Evolutionary conservation across 257 asterid species (phyloP), one percentile per base, ranked within the genome.

Genomic region (Ophiorrhiza pumila): DNA sequence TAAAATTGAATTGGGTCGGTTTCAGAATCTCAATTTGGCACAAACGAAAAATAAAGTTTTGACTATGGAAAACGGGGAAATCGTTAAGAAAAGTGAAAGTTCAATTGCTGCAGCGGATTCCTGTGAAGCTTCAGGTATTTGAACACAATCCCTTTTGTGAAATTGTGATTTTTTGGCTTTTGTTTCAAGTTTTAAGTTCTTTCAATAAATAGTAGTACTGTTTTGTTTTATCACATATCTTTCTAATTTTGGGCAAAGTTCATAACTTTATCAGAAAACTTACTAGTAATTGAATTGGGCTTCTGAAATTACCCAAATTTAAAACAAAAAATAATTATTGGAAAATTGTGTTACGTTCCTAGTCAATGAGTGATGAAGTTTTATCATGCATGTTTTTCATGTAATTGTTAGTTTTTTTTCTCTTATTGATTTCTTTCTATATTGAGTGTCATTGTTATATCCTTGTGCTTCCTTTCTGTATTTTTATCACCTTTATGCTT

Each of bases 101-200:
- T 74, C 82, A 73, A 18, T 20, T 52, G 52, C 35, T n/a, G 45
- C 66, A 32, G 69, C 65, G 22, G 62, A 68, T 67, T 83, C 60
- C 47, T 42, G 65, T 60, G 79, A 74, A 76, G 74, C 77, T 78
- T 66, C 81, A 50, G 88, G 91, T 87, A 57, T 46, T 31, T 49
- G n/a, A 12, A 18, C 42, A 29, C 20, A 23, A 9, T 18, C 27
- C 53, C 18, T 5, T n/a, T n/a, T 39, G 10, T 49, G 1, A 12
- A 34, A 18, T n/a, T 12, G 12, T 10, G 1, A 20, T 50, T 50
- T 37, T 37, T 37, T 3, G 42, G 4, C 7, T 37, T 37, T 50
- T 0, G 23, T 50, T 18, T 23, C 20, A 1, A 50, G 6, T 18
- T 2, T n/a, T 17, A 1, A 20, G 7, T 17, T 50, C 25, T 1